Percentiles rank a stretch among this genome's conserved stretches.
Evolutionary conservation across 2,329 filamentous ascomycete genomes (phyloP).

Genomic region (Knoxdaviesia capensis): DNA sequence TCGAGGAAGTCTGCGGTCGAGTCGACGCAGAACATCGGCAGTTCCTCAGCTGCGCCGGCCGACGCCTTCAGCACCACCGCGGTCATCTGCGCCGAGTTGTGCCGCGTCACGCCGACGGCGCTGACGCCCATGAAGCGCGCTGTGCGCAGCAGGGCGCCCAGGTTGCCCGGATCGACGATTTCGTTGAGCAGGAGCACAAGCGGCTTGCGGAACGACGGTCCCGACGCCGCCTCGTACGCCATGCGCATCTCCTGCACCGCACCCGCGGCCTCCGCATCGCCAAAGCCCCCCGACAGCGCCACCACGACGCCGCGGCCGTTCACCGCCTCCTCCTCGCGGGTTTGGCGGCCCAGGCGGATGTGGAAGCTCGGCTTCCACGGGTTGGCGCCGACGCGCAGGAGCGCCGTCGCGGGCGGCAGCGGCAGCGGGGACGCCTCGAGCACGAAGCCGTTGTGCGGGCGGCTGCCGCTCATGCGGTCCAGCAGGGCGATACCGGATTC

Average conservation of each 20-base stretch:
- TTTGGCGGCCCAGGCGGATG: slow-evolving; percentile 44
- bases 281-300: too few relatives aligned
- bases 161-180: slow-evolving; percentile 70
- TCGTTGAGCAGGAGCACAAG: slow-evolving; percentile 57
- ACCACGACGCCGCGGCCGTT: slow-evolving; percentile 33
- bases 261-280: slow-evolving; percentile 7
- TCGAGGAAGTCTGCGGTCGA: slow-evolving; percentile 51
- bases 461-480: slow-evolving; percentile 62
- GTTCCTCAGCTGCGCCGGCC: slow-evolving; percentile 65
- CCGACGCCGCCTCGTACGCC: slow-evolving; percentile 4
- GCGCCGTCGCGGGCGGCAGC: slow-evolving; percentile 40
- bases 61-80: slow-evolving; percentile 72
- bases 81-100: slow-evolving; percentile 53
- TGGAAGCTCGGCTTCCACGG: slow-evolving; percentile 29
- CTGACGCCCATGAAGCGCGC: slow-evolving; percentile 82
- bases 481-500: slow-evolving; percentile 46
- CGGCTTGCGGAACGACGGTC: slow-evolving; percentile 27
- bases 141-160: slow-evolving; percentile 75
- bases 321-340: slow-evolving; percentile 49
- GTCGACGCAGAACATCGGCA: slow-evolving; percentile 51
- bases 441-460: slow-evolving; percentile 79
- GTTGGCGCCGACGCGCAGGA: slow-evolving; percentile 28
- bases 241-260: neutral
- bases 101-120: slow-evolving; percentile 57
- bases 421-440: slow-evolving; percentile 76